These are phyloP conservation scores for Bryum argenteum DNA, from an alignment of 225 moss, liverwort and hornwort genomes.

Conservation along the genomic window DNA sequence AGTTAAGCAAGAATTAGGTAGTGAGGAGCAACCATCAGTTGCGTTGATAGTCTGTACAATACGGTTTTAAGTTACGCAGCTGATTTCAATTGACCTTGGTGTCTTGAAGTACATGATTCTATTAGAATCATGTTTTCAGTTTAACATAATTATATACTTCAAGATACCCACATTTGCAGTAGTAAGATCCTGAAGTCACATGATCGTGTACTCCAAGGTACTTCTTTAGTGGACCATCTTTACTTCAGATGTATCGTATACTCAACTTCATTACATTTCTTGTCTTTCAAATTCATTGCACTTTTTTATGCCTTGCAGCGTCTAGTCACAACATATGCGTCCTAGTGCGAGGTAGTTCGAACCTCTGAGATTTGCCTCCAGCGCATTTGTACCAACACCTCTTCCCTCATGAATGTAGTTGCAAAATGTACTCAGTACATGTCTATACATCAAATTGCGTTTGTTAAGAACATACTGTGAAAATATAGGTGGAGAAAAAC, in stretches of 20 bases:
- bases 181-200: not conserved
- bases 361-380: too few species aligned
- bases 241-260: not conserved
- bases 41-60: slow-evolving; percentile 18
- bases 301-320: too few species aligned
- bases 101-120: slow-evolving; percentile 16
- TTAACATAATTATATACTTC: not conserved
- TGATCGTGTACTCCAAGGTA: not conserved
- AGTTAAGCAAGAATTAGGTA: slow-evolving; percentile 15
- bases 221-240: not conserved
- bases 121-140: slow-evolving; percentile 1
- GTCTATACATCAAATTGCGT: too few species aligned
- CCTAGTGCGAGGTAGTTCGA: too few species aligned
- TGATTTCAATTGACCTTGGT: slow-evolving; percentile 16
- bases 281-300: not conserved
- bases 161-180: slow-evolving; percentile 4
- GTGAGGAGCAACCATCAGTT: slow-evolving; percentile 7
- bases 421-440: too few species aligned
- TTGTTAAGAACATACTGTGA: too few species aligned
- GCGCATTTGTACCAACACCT: too few species aligned
- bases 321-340: too few species aligned
- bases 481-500: too few species aligned
- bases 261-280: not conserved
- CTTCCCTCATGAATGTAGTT: too few species aligned
- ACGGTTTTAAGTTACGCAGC: slow-evolving; percentile 8